phyloP scores from a whole-genome alignment of 371 early-diverging fungal genomes.

The Mortierella sp. region DNA sequence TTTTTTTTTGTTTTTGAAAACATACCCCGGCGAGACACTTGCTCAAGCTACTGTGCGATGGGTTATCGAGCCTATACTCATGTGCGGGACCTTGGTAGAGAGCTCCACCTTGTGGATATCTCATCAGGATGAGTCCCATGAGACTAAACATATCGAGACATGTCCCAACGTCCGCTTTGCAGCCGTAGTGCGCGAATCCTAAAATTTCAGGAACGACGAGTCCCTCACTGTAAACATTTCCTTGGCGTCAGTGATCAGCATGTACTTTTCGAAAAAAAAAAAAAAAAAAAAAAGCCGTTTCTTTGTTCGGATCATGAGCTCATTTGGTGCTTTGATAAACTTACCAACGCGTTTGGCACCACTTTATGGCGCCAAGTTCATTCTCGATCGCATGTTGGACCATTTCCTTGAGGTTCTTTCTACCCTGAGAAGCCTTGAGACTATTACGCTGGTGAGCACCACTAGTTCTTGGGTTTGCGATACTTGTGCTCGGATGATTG shows the following conservation, averaged over 20 bases:
- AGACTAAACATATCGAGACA: constrained; percentile 24
- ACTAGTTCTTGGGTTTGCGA: background rate
- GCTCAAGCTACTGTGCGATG: constrained; percentile 4
- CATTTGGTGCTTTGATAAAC: background rate
- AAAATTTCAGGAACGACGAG: constrained; percentile 7
- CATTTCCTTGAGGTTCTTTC: constrained; percentile 7
- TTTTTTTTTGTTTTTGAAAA: background rate
- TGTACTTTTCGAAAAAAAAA: too few relatives aligned
- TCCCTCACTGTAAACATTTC: background rate
- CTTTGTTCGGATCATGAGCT: too few relatives aligned
- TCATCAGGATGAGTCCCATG: constrained; percentile 27
- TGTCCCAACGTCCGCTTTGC: background rate
- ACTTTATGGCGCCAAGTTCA: constrained; percentile 39
- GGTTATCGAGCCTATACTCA: constrained; percentile 3
- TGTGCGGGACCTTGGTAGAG: constrained; percentile 21
- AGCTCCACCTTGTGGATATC: constrained; percentile 19
- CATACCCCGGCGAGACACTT: constrained; percentile 23
- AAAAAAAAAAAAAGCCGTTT: too few relatives aligned
- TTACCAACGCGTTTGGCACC: constrained; percentile 21
- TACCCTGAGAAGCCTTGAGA: background rate
- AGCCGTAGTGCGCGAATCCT: constrained; percentile 17
- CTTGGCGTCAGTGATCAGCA: too few relatives aligned
- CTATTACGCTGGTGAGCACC: background rate
- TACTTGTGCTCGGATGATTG: constrained; percentile 15
- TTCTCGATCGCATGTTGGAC: constrained; percentile 31